phyloP scores from a whole-genome alignment of 2,329 filamentous ascomycete genomes.

The Neophaeococcomyces aloes region DNA sequence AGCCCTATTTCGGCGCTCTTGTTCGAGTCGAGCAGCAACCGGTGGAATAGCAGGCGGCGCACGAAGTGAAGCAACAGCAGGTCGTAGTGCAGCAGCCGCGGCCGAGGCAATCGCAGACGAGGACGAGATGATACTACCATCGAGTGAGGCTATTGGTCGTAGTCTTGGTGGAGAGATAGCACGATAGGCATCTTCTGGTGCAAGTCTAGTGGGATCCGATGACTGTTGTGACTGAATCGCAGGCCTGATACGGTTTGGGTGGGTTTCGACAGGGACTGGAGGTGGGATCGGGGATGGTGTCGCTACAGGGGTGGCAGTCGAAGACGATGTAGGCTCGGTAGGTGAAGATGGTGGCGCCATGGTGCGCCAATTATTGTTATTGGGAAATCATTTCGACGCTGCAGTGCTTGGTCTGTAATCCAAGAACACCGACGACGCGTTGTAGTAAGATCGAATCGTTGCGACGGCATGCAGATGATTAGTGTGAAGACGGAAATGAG shows the following conservation, averaged over 20 bases:
- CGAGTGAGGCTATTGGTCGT: slow-evolving; percentile 30
- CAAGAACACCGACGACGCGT: too few relatives aligned
- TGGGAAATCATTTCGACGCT: slow-evolving; percentile 13
- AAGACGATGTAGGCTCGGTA: background rate
- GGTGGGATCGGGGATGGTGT: slow-evolving; percentile 30
- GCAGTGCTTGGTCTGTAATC: too few relatives aligned
- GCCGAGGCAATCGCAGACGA: slow-evolving; percentile 32
- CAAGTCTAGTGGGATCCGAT: slow-evolving; percentile 57
- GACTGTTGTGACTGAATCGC: slow-evolving; percentile 30
- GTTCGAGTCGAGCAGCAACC: slow-evolving; percentile 26
- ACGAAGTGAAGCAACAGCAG: slow-evolving; percentile 31
- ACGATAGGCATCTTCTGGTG: slow-evolving; percentile 74
- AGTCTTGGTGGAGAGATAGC: slow-evolving; percentile 50
- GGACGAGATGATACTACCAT: slow-evolving; percentile 16
- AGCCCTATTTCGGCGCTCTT: slow-evolving; percentile 41
- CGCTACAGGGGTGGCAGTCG: slow-evolving; percentile 13
- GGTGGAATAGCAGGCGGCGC: slow-evolving; percentile 31
- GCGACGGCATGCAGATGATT: too few relatives aligned
- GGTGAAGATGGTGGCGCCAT: slow-evolving; percentile 19
- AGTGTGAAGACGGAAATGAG: too few relatives aligned
- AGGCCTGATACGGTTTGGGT: slow-evolving; percentile 30
- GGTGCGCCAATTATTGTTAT: slow-evolving; percentile 16
- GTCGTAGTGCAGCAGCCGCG: slow-evolving; percentile 28
- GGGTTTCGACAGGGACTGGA: slow-evolving; percentile 37
- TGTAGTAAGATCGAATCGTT: too few relatives aligned